Evolutionary conservation across 306 rosid species (phyloP), one percentile per base, ranked within the genome.

Genomic region (Gastrolobium villosum): DNA sequence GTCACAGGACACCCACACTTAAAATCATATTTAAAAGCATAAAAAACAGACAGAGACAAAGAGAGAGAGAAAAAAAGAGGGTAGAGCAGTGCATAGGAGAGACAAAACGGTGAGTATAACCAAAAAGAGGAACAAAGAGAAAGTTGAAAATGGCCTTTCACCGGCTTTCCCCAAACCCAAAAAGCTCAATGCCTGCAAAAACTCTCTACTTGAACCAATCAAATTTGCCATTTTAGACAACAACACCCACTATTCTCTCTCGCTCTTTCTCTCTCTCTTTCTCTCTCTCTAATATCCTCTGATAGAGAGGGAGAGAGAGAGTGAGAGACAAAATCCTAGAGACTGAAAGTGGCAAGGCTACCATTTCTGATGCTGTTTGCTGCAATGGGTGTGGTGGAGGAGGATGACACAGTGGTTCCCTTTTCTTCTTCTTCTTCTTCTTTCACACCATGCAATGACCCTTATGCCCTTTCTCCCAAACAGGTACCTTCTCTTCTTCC

Each of bases 131-230:
- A 73, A 85, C 81, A 79, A 65, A 89, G 82, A 75, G 87, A 94
- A 72, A 86, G 86, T 86, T 89, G 94, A 91, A 90, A 91, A 85
- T 78, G 92, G 88, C 89, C 68, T 85, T 88, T 91, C 86, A 90
- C 90, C 88, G 84, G 85, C 87, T 89, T 70, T 72, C 81, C 84
- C 86, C 74, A 82, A 87, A 79, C 87, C 89, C 88, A 82, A 79
- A 79, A 84, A 13, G 71, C 77, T 70, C 54, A 76, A 28, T 74
- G 82, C 67, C 86, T 72, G 82, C 71, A 80, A 39, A 80, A 82
- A 46, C 89, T 79, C 46, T 63, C 79, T 62, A 13, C 84, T 55
- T 78, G 83, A 45, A 85, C 91, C 93, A 86, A 82, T 85, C 78
- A 74, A 46, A 62, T 30, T 76, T 68, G 10, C 84, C 82, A 69